Conservation (phyloP, 2,329 filamentous ascomycete species). For the Apiospora arundinis region DNA sequence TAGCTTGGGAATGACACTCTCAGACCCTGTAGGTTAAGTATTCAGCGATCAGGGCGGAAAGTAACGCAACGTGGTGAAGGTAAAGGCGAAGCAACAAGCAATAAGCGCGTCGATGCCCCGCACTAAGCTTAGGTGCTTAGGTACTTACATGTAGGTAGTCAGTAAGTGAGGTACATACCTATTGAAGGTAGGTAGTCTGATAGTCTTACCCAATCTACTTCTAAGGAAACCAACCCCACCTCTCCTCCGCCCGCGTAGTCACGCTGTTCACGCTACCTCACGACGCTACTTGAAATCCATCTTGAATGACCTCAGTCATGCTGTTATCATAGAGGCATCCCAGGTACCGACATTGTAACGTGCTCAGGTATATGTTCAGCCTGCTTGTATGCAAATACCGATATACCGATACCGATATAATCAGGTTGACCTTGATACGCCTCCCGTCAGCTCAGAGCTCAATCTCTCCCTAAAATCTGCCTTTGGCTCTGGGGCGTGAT, state of each 20-base stretch:
- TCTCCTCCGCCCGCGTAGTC: background rate
- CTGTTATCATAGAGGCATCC: background rate
- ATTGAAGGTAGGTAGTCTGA: too few species aligned
- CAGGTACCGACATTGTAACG: background rate
- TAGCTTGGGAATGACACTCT: background rate
- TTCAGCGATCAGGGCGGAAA: too few species aligned
- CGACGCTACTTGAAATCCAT: background rate
- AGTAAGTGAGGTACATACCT: too few species aligned
- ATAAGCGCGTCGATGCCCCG: constrained; percentile 7
- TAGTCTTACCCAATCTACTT: background rate
- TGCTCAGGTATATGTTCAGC: background rate
- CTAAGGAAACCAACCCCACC: background rate
- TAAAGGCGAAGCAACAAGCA: background rate
- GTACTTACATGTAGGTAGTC: too few species aligned
- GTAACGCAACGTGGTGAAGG: background rate
- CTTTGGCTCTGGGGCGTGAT: background rate
- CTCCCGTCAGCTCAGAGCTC: background rate
- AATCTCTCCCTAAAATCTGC: background rate
- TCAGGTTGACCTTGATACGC: background rate
- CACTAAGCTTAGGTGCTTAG: background rate
- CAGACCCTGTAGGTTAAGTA: too few species aligned
- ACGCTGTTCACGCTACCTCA: background rate
- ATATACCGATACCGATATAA: background rate
- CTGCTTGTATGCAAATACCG: background rate
- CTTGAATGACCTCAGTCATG: constrained; percentile 1